Evolutionary conservation across 345 rosid genomes (phyloP), one percentile per base, ranked within the genome.

Genomic region (Atalantia buxifolia): DNA sequence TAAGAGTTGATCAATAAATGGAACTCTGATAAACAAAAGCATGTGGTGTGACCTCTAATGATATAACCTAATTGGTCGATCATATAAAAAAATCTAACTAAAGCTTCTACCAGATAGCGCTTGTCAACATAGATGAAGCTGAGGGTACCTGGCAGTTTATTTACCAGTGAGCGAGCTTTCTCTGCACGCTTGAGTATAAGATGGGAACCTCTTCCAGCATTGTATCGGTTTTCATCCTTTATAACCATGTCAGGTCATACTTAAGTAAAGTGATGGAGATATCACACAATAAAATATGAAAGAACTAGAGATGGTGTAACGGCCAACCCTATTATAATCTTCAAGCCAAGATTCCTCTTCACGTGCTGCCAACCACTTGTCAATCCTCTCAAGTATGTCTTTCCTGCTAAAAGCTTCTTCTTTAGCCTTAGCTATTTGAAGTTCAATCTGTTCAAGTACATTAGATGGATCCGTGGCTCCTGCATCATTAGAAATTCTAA

Each of bases 261-360:
- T 45, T 72, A 66, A 79, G 82, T 59, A 40, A 66, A 21, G 42
- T 7, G 65, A 25, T 18, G 59, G 24, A 65, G 36, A 65, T 28
- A 19, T 19, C n/a, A 33, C 36, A 42, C 28, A 5, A 61, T 30
- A 62, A 76, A 57, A 19, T 38, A 69, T 9, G 35, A 36, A 6
- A 21, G 8, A 4, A 38, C 3, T 12, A 66, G 68, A 64, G 69
- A 77, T 57, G 55, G 45, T 50, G 22, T 66, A 28, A 78, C 70
- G 74, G 76, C 88, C 71, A 66, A 97, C 99, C 91, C 94, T 91
- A 81, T 94, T 94, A 74, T 97, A 94, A 83, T 97, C 98, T 83
- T 97, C 99, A 62, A 97, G 98, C 99, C 99, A 97, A 48, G 92
- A 86, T 79, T 97, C 99, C 82, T 97, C 98, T 42, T 97, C 98